Evolutionary conservation across 2,329 filamentous ascomycete genomes (phyloP), one percentile per base, ranked within the genome.

Genomic region (Davidsoniella virescens): DNA sequence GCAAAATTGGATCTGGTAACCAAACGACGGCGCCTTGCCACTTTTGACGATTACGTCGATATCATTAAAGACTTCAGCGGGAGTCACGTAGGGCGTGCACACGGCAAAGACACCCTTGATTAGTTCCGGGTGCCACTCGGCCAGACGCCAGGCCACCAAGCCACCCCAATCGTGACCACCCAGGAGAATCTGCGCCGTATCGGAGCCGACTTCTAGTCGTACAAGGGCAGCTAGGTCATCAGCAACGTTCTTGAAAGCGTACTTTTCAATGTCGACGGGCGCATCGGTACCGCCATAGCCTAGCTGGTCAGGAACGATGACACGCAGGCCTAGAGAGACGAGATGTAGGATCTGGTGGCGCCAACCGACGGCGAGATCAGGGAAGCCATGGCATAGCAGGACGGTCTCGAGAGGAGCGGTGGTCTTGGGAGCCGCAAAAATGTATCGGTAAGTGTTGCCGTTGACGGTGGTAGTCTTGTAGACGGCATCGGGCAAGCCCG

Each of bases 131-230:
- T 87, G 71, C 73, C 79, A 86, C 55, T 83, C 73, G 12, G 81
- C 78, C 52, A 83, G 67, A 50, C 87, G 78, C 71, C 85, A 93
- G 49, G 82, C 80, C 25, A 88, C 70, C 2, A 73, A 71, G 58
- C 85, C 87, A 62, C 90, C 90, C 85, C 90, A 95, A 65, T 96
- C 90, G 66, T 95, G 90, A 6, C 87, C 90, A 45, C 87, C 87
- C 12, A 95, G 73, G 51, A 95, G 80, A 59, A 94, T 82, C 51
- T 66, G 66, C 7, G 61, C 61, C 54, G 55, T 44, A 63, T 68
- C 41, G 61, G 67, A 49, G 49, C 69, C 64, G 25, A 67, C 65
- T 50, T 70, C 65, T 55, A 80, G 72, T 53, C 67, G 67, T 5
- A 82, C 78, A 20, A 96, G 71, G 54, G 78, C 79, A 18, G 78